phyloP scores from a whole-genome alignment of 768 basidiomycete species.

The Trametes cingulata region DNA sequence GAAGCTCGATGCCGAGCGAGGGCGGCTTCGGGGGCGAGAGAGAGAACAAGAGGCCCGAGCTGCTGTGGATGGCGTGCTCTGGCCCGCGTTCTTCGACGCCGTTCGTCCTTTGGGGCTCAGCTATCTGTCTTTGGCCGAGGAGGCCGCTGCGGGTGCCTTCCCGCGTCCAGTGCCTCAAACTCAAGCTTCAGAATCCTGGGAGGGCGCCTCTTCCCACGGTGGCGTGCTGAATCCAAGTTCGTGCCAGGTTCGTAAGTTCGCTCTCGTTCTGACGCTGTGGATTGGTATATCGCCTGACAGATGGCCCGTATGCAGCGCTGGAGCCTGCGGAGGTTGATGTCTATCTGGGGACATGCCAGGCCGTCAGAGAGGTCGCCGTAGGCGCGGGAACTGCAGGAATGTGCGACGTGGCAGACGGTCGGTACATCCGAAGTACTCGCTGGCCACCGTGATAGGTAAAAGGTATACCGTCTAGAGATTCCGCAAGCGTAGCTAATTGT shows the following conservation, averaged over 20 bases:
- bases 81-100: too few relatives aligned
- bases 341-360: background rate
- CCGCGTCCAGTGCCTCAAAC: background rate
- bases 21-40: too few relatives aligned
- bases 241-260: background rate
- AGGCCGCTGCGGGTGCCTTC: background rate
- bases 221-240: background rate
- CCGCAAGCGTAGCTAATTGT: background rate
- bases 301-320: background rate
- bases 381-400: background rate
- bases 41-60: too few relatives aligned
- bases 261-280: background rate
- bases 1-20: background rate
- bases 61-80: background rate
- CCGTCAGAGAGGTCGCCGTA: background rate
- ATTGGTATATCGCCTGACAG: background rate
- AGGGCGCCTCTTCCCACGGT: constrained; percentile 1
- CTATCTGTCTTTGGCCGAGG: background rate
- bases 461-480: background rate
- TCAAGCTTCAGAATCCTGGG: too few relatives aligned
- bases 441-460: background rate
- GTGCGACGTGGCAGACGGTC: background rate
- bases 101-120: too few relatives aligned
- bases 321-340: background rate
- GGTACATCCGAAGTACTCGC: too few relatives aligned